Conservation (phyloP, 164 flowering plant genomes). For the Aristolochia contorta region DNA sequence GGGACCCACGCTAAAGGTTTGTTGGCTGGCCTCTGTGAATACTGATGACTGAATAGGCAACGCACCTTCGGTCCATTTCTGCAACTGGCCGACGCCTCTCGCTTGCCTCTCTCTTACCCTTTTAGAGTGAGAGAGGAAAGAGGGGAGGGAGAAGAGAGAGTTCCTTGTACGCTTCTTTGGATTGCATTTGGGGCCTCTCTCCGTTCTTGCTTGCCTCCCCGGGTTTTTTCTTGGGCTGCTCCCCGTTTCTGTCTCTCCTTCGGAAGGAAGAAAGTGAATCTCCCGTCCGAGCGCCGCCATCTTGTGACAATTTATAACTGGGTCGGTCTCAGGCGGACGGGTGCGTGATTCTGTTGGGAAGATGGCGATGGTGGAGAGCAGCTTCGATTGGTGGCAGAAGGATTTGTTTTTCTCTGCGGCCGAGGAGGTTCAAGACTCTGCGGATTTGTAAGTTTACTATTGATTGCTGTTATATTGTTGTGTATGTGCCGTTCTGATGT, state of each 20-base stretch:
- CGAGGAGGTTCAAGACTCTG: constrained; percentile 86
- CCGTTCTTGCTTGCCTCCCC: background rate
- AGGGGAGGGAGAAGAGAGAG: constrained; percentile 10
- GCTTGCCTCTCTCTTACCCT: background rate
- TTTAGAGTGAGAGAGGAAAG: constrained; percentile 24
- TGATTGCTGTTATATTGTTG: background rate
- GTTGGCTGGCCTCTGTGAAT: constrained; percentile 4
- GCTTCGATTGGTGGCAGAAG: constrained; percentile 79
- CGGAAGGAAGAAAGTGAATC: constrained; percentile 2
- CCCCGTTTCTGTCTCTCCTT: constrained; percentile 10
- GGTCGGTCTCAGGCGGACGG: background rate
- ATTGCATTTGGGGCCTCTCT: constrained; percentile 36
- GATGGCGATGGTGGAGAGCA: constrained; percentile 2
- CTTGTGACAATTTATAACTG: background rate
- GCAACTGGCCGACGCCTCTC: constrained; percentile 2
- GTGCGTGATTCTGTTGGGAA: background rate
- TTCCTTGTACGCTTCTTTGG: constrained; percentile 13
- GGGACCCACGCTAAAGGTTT: background rate
- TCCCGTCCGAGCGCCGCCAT: constrained; percentile 6
- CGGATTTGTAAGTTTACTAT: constrained; percentile 51
- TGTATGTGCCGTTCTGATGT: no score
- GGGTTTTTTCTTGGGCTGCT: constrained; percentile 18
- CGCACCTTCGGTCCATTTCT: constrained; percentile 1
- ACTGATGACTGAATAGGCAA: background rate
- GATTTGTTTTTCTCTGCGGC: constrained; percentile 84